Conservation (phyloP, 2,329 filamentous ascomycete genomes). For the Exophiala sp. region DNA sequence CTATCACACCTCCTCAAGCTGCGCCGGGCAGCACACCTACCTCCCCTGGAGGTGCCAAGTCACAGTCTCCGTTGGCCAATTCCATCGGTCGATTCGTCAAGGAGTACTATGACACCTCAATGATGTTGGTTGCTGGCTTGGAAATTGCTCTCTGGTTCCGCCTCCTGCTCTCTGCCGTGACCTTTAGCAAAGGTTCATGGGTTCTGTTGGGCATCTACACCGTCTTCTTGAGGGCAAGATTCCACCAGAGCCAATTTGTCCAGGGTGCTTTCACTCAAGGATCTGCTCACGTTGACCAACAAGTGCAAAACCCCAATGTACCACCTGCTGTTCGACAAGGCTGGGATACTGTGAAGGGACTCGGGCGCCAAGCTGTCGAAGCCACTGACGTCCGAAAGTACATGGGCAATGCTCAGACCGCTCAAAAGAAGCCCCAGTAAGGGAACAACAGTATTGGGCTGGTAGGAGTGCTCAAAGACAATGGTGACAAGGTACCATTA, state of each 20-base stretch:
- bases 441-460: constrained; percentile 4
- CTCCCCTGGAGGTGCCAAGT: constrained; percentile 49
- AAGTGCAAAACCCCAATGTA: constrained; percentile 80
- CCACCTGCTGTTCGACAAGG: constrained; percentile 73
- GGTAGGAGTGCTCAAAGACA: background rate
- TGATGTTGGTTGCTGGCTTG: constrained; percentile 84
- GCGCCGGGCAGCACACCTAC: constrained; percentile 52
- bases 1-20: constrained; percentile 65
- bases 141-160: constrained; percentile 87
- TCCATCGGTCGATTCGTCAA: constrained; percentile 91
- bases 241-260: constrained; percentile 88
- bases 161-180: constrained; percentile 71
- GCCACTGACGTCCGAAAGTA: constrained; percentile 76
- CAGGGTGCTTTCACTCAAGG: constrained; percentile 73
- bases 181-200: constrained; percentile 91
- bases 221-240: constrained; percentile 85
- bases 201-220: constrained; percentile 83
- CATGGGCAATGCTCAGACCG: constrained; percentile 45
- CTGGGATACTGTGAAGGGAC: constrained; percentile 76
- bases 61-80: constrained; percentile 66
- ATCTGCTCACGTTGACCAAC: constrained; percentile 71
- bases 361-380: constrained; percentile 70
- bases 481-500: background rate
- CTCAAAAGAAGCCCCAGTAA: constrained; percentile 50
- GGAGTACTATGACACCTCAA: constrained; percentile 94